These are phyloP conservation scores for Ogataea nitratoaversa DNA, from an alignment of 805 yeast genomes.

Conservation along the genomic window DNA sequence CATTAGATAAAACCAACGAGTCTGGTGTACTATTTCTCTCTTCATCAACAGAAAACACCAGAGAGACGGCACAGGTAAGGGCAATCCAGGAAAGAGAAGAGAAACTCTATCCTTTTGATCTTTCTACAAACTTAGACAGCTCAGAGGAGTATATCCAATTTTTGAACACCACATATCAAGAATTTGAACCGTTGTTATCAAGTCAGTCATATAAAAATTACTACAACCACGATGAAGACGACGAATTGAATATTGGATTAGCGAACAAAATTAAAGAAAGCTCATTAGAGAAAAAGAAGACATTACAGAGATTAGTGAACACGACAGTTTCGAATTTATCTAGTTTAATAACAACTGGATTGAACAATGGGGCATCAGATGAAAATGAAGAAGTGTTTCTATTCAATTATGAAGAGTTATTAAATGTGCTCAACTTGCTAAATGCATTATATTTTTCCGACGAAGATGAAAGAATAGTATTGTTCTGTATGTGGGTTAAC, in stretches of 20 bases:
- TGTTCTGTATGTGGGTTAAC: slow-evolving; percentile 60
- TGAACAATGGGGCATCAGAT: slow-evolving; percentile 16
- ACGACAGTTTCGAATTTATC: slow-evolving; percentile 27
- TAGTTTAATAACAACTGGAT: slow-evolving; percentile 27
- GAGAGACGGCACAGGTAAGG: no score
- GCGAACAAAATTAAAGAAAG: slow-evolving; percentile 31
- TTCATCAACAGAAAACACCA: slow-evolving; percentile 4
- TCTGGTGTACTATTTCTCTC: slow-evolving; percentile 39
- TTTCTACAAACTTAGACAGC: slow-evolving; percentile 34
- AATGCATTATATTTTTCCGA: slow-evolving; percentile 47
- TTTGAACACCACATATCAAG: slow-evolving; percentile 46
- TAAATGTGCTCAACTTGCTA: slow-evolving; percentile 54
- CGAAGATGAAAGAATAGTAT: slow-evolving; percentile 37
- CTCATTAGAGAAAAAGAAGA: slow-evolving; percentile 32
- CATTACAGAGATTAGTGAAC: slow-evolving; percentile 27
- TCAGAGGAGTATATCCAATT: slow-evolving; percentile 42
- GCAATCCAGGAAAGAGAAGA: slow-evolving; percentile 32
- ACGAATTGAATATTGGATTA: slow-evolving; percentile 29
- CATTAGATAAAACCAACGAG: slow-evolving; percentile 41
- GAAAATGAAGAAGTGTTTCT: slow-evolving; percentile 19
- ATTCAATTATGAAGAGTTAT: slow-evolving; percentile 36
- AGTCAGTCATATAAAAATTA: slow-evolving; percentile 37
- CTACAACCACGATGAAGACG: slow-evolving; percentile 19
- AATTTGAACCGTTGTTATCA: slow-evolving; percentile 47
- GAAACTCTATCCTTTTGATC: slow-evolving; percentile 37